Evolutionary conservation across 805 yeast genomes (phyloP).

Genomic region (Hanseniaspora vineae): DNA sequence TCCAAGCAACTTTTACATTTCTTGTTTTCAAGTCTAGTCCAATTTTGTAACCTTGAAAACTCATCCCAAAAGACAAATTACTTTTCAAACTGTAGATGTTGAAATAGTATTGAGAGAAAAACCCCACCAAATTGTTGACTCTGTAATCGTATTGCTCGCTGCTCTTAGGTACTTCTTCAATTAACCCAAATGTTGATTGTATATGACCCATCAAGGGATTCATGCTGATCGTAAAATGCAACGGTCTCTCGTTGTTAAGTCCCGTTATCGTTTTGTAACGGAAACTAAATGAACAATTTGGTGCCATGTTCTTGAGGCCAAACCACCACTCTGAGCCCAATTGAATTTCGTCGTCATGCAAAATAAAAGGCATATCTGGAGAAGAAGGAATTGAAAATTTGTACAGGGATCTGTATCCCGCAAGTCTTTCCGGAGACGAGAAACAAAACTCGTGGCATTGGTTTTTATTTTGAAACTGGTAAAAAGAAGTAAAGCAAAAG

Average conservation of each 20-base stretch:
- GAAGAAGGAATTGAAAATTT: conserved; percentile 35
- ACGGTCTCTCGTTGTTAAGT: conserved; percentile 39
- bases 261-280: conserved; percentile 81
- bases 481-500: conserved; percentile 48
- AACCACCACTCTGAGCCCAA: conserved; percentile 85
- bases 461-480: conserved; percentile 54
- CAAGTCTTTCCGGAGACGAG: conserved; percentile 69
- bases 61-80: conserved; percentile 63
- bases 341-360: conserved; percentile 42
- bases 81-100: conserved; percentile 85
- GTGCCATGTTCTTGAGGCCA: conserved; percentile 71
- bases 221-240: conserved; percentile 72
- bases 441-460: conserved; percentile 63
- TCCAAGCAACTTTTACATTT: conserved; percentile 43
- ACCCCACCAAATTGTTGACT: conserved; percentile 48
- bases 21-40: conserved; percentile 31
- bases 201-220: conserved; percentile 88
- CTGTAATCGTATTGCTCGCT: not conserved
- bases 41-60: conserved; percentile 3
- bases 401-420: conserved; percentile 72
- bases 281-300: conserved; percentile 77
- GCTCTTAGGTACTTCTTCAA: not conserved
- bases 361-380: conserved; percentile 24
- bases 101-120: conserved; percentile 78
- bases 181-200: conserved; percentile 47